A percentile compares a stretch with the other conserved stretches of the same genome.
These are phyloP conservation scores for Polyplosphaeria fusca DNA, from an alignment of 495 filamentous ascomycete genomes.

Conservation along the genomic window DNA sequence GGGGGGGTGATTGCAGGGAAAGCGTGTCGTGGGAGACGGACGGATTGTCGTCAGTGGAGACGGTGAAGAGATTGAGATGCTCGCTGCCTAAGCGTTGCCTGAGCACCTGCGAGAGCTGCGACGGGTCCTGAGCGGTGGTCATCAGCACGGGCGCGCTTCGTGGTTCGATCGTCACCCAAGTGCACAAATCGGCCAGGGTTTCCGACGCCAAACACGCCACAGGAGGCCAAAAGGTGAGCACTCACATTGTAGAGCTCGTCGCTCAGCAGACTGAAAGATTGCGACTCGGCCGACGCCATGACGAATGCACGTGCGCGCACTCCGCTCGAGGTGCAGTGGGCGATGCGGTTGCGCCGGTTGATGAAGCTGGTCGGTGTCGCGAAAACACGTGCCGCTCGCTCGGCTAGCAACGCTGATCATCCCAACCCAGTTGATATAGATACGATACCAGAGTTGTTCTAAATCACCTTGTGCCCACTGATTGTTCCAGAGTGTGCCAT, in stretches of 20 bases:
- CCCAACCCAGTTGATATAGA: too few relatives aligned
- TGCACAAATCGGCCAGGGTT: conserved; percentile 23
- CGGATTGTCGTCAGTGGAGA: neutral
- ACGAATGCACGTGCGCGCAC: neutral
- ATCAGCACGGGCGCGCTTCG: neutral
- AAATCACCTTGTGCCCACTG: too few relatives aligned
- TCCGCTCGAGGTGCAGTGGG: too few relatives aligned
- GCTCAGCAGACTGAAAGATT: conserved; percentile 14
- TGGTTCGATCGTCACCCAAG: conserved; percentile 5
- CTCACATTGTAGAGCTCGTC: conserved; percentile 30
- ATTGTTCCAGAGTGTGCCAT: too few relatives aligned
- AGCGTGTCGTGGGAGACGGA: neutral
- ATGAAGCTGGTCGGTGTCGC: too few relatives aligned
- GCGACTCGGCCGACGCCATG: conserved; percentile 18
- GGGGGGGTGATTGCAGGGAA: neutral
- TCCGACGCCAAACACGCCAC: conserved; percentile 9
- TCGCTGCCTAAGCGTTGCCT: conserved; percentile 22
- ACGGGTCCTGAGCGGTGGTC: conserved; percentile 23
- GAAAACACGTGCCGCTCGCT: too few relatives aligned
- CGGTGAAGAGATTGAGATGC: conserved; percentile 11
- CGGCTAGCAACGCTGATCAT: too few relatives aligned
- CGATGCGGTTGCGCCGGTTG: too few relatives aligned
- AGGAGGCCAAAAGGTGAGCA: conserved; percentile 9
- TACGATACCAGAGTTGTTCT: too few relatives aligned
- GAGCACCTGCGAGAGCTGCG: conserved; percentile 28